phyloP scores from a whole-genome alignment of 257 asterid species.

The Striga asiatica region DNA sequence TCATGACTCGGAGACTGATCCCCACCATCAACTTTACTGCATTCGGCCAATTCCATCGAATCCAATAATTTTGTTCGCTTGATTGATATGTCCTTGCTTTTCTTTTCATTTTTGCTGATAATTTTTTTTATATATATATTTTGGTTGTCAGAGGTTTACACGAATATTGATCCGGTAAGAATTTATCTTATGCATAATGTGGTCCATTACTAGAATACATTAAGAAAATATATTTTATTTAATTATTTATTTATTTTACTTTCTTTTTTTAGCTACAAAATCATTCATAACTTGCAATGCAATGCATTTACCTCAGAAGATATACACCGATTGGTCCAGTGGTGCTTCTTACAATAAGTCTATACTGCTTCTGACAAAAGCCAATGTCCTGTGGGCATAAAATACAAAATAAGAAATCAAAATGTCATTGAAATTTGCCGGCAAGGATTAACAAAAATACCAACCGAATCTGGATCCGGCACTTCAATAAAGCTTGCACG shows the following conservation, averaged over 20 bases:
- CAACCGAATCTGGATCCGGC: constrained; percentile 74
- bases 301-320: constrained; percentile 43
- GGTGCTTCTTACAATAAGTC: constrained; percentile 55
- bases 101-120: constrained; percentile 36
- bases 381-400: constrained; percentile 32
- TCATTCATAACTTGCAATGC: neutral
- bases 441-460: constrained; percentile 11
- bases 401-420: constrained; percentile 18
- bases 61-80: constrained; percentile 31
- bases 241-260: too few species aligned
- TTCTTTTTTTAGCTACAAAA: too few species aligned
- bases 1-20: constrained; percentile 20
- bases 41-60: constrained; percentile 17
- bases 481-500: constrained; percentile 63
- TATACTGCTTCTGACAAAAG: constrained; percentile 40
- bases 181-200: too few species aligned
- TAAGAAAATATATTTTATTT: neutral
- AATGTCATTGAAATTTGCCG: neutral
- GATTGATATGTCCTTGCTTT: constrained; percentile 21
- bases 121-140: constrained; percentile 4
- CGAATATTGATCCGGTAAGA: neutral
- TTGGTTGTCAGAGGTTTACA: constrained; percentile 8
- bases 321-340: constrained; percentile 52
- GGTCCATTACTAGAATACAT: neutral
- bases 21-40: constrained; percentile 18